Base-by-base conservation (phyloP, 805 yeast genomes). In the Candida stauntonica region DNA sequence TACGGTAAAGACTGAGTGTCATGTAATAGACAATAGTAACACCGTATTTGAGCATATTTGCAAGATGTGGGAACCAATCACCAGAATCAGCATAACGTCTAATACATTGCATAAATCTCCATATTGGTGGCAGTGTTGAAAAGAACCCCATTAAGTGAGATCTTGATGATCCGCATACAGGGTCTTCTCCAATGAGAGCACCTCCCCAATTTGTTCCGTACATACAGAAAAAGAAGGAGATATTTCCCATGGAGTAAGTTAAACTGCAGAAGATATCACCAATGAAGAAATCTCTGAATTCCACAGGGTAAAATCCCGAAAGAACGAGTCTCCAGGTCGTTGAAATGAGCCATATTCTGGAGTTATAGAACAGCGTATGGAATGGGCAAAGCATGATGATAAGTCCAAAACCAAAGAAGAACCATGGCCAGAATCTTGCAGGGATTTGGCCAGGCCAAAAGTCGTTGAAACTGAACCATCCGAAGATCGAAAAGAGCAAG, bases 11-110 rank as follows among this genome's bases (percentile, higher is more conserved):
- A 63, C 95, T 84, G 51, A 93, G 67, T 7, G 81, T 66, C 52
- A 79, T 75, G 60, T 85, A 81, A 60, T 86, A 87, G 17, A 75
- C 51, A 3, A 84, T 72, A 2, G 89, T 73, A 26, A 81, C 62
- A 1, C 73, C 52, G 57, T 91, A 93, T 60, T 93, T 93, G 24
- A 69, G 52, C 70, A 86, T 86, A 53, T 93, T 93, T 5, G 95
- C 91, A 41, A 91, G 62, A 68, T 93, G 99, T 0, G 99, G 99
- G 57, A 93, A 93, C 85, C 89, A 82, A 54, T 89, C 96, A 3
- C 94, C 91, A 0, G 97, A 83, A 57, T 93, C 99, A 19, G 80
- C 77, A 58, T 73, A 93, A 72, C 99, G 94, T 51, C 99, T 68
- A 24, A 83, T 58, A 62, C 99, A 93, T 58, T 93, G 99, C 39